Percentiles rank a stretch among this genome's conserved stretches.
Conservation (phyloP, 495 filamentous ascomycete genomes). For the Talaromyces adpressus region DNA sequence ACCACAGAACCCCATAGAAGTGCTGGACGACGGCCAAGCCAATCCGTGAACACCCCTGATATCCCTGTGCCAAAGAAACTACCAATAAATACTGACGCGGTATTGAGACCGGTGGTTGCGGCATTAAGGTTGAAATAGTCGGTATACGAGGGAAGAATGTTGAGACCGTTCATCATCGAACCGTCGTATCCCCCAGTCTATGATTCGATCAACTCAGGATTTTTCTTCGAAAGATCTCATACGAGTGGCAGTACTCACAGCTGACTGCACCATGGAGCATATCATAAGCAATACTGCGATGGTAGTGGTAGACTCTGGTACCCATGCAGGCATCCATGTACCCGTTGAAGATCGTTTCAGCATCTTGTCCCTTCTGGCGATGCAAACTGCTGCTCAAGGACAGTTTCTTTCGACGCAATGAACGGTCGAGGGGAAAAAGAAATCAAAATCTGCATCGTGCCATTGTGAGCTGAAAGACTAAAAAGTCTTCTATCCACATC, state of each 20-base stretch:
- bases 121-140: constrained; percentile 42
- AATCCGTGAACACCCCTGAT: constrained; percentile 31
- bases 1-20: constrained; percentile 37
- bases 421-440: background rate
- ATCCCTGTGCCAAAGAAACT: constrained; percentile 29
- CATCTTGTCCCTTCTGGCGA: constrained; percentile 14
- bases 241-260: background rate
- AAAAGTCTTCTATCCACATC: background rate
- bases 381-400: background rate
- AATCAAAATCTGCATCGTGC: background rate
- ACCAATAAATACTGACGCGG: constrained; percentile 40
- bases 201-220: background rate
- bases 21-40: constrained; percentile 34
- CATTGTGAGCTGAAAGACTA: background rate
- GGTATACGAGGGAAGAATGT: constrained; percentile 41
- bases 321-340: constrained; percentile 47
- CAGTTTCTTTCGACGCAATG: background rate
- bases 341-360: constrained; percentile 30
- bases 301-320: constrained; percentile 35
- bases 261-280: constrained; percentile 41
- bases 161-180: constrained; percentile 45
- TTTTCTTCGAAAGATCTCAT: background rate
- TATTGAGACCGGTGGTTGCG: constrained; percentile 37
- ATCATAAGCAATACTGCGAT: constrained; percentile 34
- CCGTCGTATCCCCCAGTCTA: constrained; percentile 43